These are phyloP conservation scores for Globisporangium cystogenes DNA, from an alignment of 352 stramenopile genomes.

Conservation along the genomic window DNA sequence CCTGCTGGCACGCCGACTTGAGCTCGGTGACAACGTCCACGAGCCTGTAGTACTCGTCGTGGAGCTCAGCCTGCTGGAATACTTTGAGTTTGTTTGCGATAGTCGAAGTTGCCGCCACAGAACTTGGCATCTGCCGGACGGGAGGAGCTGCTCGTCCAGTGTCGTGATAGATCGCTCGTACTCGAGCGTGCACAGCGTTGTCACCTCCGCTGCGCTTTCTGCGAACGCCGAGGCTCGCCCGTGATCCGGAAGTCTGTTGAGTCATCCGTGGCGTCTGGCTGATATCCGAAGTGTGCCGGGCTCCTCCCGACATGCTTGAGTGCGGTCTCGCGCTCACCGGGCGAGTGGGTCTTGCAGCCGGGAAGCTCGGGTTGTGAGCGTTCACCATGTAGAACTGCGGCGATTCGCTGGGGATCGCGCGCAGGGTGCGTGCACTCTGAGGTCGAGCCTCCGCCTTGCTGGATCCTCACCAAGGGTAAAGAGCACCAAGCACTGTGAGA, in stretches of 20 bases:
- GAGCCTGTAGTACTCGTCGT: slow-evolving; percentile 59
- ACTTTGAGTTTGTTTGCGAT: slow-evolving; percentile 31
- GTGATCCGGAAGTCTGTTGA: neutral
- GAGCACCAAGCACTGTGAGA: neutral
- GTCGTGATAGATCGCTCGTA: slow-evolving; percentile 48
- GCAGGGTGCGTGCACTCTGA: slow-evolving; percentile 28
- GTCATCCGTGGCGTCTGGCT: slow-evolving; percentile 2
- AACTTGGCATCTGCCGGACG: slow-evolving; percentile 16
- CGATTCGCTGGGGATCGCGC: slow-evolving; percentile 36
- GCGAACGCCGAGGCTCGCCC: slow-evolving; percentile 13
- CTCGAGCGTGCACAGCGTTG: slow-evolving; percentile 30
- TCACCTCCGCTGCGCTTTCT: slow-evolving; percentile 28
- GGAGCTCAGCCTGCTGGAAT: slow-evolving; percentile 50
- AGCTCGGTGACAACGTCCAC: slow-evolving; percentile 47
- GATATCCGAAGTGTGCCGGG: slow-evolving; percentile 2
- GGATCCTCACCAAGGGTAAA: neutral
- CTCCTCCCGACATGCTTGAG: slow-evolving; percentile 7
- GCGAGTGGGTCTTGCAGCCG: slow-evolving; percentile 14
- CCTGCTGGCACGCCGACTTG: slow-evolving; percentile 35
- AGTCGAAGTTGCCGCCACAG: slow-evolving; percentile 17
- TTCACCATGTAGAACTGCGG: slow-evolving; percentile 56
- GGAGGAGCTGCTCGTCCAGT: slow-evolving; percentile 16
- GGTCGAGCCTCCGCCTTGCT: slow-evolving; percentile 35
- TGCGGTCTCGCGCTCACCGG: slow-evolving; percentile 37
- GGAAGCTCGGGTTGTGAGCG: slow-evolving; percentile 25